These are phyloP conservation scores for Ophiocordyceps sinensis DNA, from an alignment of 2,329 filamentous ascomycete species.

Conservation along the genomic window DNA sequence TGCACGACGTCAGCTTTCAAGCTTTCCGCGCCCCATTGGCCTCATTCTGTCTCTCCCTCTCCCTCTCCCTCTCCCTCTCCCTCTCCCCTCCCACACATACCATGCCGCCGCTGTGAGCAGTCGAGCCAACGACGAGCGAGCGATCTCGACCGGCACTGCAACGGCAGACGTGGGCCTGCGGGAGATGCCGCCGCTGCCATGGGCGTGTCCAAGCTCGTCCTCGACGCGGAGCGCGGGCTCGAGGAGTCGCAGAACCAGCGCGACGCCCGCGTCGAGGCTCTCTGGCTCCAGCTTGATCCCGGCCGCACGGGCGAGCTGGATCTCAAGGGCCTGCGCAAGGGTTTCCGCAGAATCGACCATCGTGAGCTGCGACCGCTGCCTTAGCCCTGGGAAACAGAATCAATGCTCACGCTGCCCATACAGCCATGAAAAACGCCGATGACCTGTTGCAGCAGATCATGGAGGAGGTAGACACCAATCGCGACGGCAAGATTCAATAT, in stretches of 20 bases:
- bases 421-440: constrained; percentile 79
- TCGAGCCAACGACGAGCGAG: constrained; percentile 3
- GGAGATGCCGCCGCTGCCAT: constrained; percentile 21
- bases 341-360: constrained; percentile 79
- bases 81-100: neutral
- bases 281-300: constrained; percentile 75
- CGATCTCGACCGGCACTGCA: constrained; percentile 3
- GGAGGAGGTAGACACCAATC: constrained; percentile 68
- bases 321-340: constrained; percentile 69
- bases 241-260: constrained; percentile 64
- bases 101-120: constrained; percentile 2
- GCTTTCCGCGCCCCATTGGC: neutral
- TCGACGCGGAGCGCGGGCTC: constrained; percentile 47
- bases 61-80: neutral
- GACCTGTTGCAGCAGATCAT: constrained; percentile 70
- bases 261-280: constrained; percentile 65
- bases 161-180: constrained; percentile 6
- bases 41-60: neutral
- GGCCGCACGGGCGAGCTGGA: constrained; percentile 67
- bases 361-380: constrained; percentile 37
- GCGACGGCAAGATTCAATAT: constrained; percentile 82
- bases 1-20: constrained; percentile 1
- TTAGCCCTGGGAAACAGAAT: neutral
- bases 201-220: constrained; percentile 32
- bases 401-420: constrained; percentile 10